phyloP scores from a whole-genome alignment of 202 grass and related monocot genomes.

The Thinopyrum obtusiflorum region DNA sequence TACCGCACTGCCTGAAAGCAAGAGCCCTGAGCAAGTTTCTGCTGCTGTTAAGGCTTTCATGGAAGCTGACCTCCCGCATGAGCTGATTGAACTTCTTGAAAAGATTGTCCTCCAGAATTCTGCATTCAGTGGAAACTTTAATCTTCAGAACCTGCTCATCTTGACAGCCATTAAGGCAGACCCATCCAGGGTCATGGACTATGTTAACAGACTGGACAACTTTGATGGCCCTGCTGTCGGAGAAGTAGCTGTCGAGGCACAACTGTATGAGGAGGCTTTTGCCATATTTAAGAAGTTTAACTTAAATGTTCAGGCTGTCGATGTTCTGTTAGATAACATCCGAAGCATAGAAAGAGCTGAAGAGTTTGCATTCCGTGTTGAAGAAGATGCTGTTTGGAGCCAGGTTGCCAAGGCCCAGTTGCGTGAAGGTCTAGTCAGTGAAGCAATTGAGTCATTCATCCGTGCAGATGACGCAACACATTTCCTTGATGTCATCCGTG shows the following conservation, averaged over 20 bases:
- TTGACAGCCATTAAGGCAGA: slow-evolving; percentile 94
- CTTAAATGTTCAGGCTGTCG: slow-evolving; percentile 89
- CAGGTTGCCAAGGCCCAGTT: slow-evolving; percentile 93
- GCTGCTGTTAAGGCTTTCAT: slow-evolving; percentile 98
- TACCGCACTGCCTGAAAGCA: slow-evolving; percentile 94
- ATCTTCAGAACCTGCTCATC: slow-evolving; percentile 93
- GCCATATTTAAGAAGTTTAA: slow-evolving; percentile 99
- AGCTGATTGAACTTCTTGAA: slow-evolving; percentile 96
- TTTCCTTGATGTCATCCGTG: slow-evolving; percentile 90
- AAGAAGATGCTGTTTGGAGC: slow-evolving; percentile 96
- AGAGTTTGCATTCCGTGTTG: slow-evolving; percentile 93
- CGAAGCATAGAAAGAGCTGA: slow-evolving; percentile 89
- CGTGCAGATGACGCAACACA: slow-evolving; percentile 86
- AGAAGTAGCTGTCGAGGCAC: slow-evolving; percentile 93
- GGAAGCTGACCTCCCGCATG: slow-evolving; percentile 95
- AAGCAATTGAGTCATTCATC: slow-evolving; percentile 97
- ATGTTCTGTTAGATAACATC: slow-evolving; percentile 92
- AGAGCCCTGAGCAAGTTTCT: slow-evolving; percentile 98
- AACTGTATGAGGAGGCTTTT: slow-evolving; percentile 90
- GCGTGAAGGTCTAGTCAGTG: slow-evolving; percentile 86
- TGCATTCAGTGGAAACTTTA: slow-evolving; percentile 91
- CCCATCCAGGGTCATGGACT: slow-evolving; percentile 91
- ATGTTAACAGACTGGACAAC: slow-evolving; percentile 90
- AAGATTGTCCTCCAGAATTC: slow-evolving; percentile 98
- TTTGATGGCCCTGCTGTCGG: slow-evolving; percentile 97